Conservation (phyloP, 1,284 basidiomycete species). For the Rhodotorula sp. region DNA sequence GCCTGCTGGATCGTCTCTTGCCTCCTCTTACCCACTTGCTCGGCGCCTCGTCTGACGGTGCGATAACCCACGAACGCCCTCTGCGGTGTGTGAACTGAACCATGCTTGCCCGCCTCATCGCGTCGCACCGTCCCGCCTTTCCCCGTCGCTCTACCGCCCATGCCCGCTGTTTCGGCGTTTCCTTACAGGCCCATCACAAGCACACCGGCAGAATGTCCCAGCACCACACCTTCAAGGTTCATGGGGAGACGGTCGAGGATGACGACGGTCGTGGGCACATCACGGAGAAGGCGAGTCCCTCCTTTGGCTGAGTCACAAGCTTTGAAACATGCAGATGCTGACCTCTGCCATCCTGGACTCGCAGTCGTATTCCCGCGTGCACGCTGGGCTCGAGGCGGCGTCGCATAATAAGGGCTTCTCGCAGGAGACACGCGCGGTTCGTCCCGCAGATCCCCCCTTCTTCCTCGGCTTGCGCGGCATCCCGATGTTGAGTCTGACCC, state of each 20-base stretch:
- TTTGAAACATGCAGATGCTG: no score
- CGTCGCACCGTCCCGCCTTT: no score
- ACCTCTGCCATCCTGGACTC: not conserved
- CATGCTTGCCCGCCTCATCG: no score
- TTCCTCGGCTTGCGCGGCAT: not conserved
- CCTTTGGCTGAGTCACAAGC: no score
- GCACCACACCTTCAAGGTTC: slow-evolving; percentile 19
- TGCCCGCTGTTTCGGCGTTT: no score
- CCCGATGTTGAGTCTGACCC: no score
- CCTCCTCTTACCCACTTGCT: no score
- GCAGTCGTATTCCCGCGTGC: slow-evolving; percentile 20
- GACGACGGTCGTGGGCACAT: slow-evolving; percentile 17
- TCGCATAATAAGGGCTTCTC: slow-evolving; percentile 18
- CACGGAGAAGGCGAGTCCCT: slow-evolving; percentile 11
- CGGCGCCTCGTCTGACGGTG: no score
- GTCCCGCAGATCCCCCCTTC: not conserved
- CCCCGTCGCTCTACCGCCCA: no score
- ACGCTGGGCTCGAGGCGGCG: slow-evolving; percentile 20
- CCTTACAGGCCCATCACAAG: not conserved
- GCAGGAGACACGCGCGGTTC: slow-evolving; percentile 15
- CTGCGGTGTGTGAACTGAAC: no score
- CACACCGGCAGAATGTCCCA: slow-evolving; percentile 4
- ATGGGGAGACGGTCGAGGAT: slow-evolving; percentile 17
- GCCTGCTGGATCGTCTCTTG: no score
- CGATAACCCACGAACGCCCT: no score